These are phyloP conservation scores for Yamadazyma ubonensis DNA, from an alignment of 805 yeast genomes.

Conservation along the genomic window DNA sequence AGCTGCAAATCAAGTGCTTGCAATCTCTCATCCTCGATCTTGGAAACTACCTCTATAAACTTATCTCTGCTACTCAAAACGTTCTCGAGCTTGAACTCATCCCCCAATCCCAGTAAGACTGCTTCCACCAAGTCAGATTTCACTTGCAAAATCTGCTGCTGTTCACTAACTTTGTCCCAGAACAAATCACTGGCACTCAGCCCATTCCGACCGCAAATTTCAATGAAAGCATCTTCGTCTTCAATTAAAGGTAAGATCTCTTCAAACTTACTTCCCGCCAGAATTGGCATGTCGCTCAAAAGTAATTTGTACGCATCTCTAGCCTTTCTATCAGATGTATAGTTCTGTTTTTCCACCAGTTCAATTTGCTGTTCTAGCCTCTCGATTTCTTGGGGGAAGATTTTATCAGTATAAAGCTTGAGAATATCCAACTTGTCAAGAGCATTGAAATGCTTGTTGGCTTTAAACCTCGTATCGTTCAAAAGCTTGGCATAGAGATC, in stretches of 20 bases:
- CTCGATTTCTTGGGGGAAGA: slow-evolving; percentile 28
- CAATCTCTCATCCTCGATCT: slow-evolving; percentile 31
- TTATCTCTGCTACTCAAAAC: slow-evolving; percentile 17
- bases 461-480: slow-evolving; percentile 52
- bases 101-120: slow-evolving; percentile 30
- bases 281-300: slow-evolving; percentile 42
- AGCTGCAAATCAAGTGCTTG: slow-evolving; percentile 16
- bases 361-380: slow-evolving; percentile 22
- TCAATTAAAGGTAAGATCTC: slow-evolving; percentile 52
- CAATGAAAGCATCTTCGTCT: slow-evolving; percentile 56
- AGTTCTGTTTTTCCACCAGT: slow-evolving; percentile 37
- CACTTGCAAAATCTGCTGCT: slow-evolving; percentile 52
- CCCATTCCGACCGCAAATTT: slow-evolving; percentile 71
- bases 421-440: slow-evolving; percentile 63
- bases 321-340: slow-evolving; percentile 61
- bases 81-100: slow-evolving; percentile 14
- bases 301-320: slow-evolving; percentile 57
- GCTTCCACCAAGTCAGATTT: slow-evolving; percentile 59
- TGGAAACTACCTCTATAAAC: slow-evolving; percentile 19
- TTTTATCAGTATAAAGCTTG: slow-evolving; percentile 43
- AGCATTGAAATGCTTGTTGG: slow-evolving; percentile 53
- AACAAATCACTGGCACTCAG: slow-evolving; percentile 76
- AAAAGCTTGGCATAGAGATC: slow-evolving; percentile 33
- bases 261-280: slow-evolving; percentile 56
- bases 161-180: slow-evolving; percentile 69